Evolutionary conservation across 1,284 basidiomycete species (phyloP).

Genomic region (Apiotrichum sp.): DNA sequence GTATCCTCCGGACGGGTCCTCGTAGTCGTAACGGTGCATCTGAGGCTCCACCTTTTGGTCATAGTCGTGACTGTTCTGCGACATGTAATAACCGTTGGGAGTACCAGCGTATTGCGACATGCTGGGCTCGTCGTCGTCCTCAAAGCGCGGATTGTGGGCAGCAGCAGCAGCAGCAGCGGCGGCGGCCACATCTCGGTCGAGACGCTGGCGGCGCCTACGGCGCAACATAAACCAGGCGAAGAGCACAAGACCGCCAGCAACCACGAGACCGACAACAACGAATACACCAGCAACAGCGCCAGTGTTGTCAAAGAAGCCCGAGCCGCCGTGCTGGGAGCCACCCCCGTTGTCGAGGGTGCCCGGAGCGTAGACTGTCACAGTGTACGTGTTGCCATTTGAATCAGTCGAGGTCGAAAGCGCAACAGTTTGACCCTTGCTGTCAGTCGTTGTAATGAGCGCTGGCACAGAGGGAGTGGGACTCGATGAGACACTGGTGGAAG

Average conservation of each 20-base stretch:
- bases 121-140: conserved; percentile 44
- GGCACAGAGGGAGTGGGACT: background rate
- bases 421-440: background rate
- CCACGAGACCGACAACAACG: conserved; percentile 45
- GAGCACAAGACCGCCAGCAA: conserved; percentile 40
- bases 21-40: conserved; percentile 37
- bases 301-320: conserved; percentile 45
- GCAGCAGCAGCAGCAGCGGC: conserved; percentile 46
- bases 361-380: conserved; percentile 39
- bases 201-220: conserved; percentile 41
- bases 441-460: background rate
- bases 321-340: conserved; percentile 13
- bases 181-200: conserved; percentile 48
- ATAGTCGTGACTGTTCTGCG: conserved; percentile 18
- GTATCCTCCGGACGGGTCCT: conserved; percentile 44
- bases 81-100: conserved; percentile 36
- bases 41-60: conserved; percentile 16
- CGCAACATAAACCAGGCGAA: conserved; percentile 44
- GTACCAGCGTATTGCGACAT: conserved; percentile 38
- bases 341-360: conserved; percentile 13
- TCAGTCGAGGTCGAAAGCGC: no score
- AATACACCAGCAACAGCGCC: conserved; percentile 48
- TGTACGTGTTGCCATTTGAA: conserved; percentile 22
- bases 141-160: conserved; percentile 35
- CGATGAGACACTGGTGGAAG: background rate